Base-by-base conservation (phyloP, 345 rosid genomes). In the Linum usitatissimum region DNA sequence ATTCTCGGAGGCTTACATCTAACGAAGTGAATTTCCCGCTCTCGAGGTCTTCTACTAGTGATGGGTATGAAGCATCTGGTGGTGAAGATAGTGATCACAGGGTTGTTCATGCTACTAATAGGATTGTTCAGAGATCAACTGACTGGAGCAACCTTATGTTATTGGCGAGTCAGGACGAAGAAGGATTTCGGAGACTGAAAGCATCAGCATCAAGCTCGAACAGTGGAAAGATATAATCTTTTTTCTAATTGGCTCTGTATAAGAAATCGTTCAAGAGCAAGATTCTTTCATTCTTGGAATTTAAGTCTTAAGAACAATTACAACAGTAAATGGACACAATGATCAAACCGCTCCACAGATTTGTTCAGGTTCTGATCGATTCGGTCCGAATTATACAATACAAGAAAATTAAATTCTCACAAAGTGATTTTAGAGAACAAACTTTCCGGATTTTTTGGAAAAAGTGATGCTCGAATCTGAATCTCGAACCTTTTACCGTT, bases 11-110 rank as follows among this genome's bases (percentile, higher is more conserved):
- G 69, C 84, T 77, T 1, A 79, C 81, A 34, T 70, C 80, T 68
- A 84, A 73, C 64, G 78, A 66, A 23, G 28, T 71, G 86, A 82
- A 71, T 72, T 93, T 34, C 38, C 96, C 86, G 13, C 69, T 90
- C 56, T 86, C 92, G 12, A 90, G 96, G 75, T 87, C 38, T 34
- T 34, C 99, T 40, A 78, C 94, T 61, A 93, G 96, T 63, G 96
- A 93, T 64, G 99, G 95, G 6, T 90, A 90, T 28, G 99, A 93
- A 75, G 92, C 99, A 17, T 93, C 99, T 14, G 96, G 96, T 30
- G 99, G 99, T 21, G 99, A 93, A 78, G 99, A 93, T 67, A 93
- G 99, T 45, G 99, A 90, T 68, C 28, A 23, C 28, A 80, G 84
- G 68, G 89, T 90, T 70, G 28, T 23, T 23, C 28, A 23, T 23